Percentiles rank a stretch among this genome's conserved stretches.
Evolutionary conservation across 805 yeast species (phyloP).

Genomic region (Starmerella apis): DNA sequence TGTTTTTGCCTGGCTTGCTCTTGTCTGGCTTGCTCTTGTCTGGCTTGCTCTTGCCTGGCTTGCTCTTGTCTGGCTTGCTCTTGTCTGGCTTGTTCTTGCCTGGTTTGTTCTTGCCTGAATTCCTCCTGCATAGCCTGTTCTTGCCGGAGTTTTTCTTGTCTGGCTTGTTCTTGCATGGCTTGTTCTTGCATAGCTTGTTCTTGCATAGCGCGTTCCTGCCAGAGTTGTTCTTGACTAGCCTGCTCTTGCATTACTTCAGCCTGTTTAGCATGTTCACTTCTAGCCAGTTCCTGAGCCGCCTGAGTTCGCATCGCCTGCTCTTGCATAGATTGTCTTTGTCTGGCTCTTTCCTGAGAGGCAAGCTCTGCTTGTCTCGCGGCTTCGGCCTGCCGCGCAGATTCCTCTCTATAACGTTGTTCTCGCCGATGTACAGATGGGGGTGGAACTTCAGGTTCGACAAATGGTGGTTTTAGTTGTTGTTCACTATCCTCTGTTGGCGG

Average conservation of each 20-base stretch:
- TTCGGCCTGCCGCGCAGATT: slow-evolving; percentile 3
- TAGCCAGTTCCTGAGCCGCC: not conserved
- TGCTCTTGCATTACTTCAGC: not conserved
- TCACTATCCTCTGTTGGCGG: not conserved
- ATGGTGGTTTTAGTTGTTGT: not conserved
- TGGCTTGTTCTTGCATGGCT: not conserved
- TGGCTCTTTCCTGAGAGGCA: not conserved
- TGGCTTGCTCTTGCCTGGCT: not conserved
- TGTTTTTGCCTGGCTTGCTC: not conserved
- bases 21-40: not conserved
- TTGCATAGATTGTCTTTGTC: not conserved
- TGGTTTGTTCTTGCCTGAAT: not conserved
- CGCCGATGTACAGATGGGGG: not conserved
- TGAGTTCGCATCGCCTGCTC: not conserved
- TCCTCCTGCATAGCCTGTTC: slow-evolving; percentile 2
- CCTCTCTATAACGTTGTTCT: slow-evolving; percentile 2
- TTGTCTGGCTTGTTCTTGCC: not conserved
- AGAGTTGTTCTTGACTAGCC: not conserved
- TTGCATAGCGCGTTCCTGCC: not conserved
- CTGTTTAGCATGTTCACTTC: too few relatives aligned
- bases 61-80: not conserved
- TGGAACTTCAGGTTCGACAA: not conserved
- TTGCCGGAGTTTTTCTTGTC: not conserved
- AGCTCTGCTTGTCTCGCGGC: slow-evolving; percentile 1
- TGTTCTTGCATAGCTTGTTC: slow-evolving; percentile 2